Percentiles rank a stretch among this genome's conserved stretches.
Conservation (phyloP, 495 filamentous ascomycete species). For the Penicillium lagena region DNA sequence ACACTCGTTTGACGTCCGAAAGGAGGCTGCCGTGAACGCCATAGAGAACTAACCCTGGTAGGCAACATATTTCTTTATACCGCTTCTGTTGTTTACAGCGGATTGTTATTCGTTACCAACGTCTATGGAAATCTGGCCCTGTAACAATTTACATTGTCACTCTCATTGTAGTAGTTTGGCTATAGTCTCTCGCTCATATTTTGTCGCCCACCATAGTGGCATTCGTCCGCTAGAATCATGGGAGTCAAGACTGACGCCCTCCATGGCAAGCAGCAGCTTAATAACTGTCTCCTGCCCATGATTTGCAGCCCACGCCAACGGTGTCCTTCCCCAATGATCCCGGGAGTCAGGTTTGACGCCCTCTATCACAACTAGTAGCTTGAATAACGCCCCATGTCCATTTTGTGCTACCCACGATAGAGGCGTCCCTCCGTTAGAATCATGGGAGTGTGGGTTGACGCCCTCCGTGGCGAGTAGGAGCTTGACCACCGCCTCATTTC, state of each 20-base stretch:
- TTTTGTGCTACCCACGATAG: slow-evolving; percentile 6
- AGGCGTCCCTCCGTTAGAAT: slow-evolving; percentile 12
- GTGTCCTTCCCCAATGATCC: slow-evolving; percentile 7
- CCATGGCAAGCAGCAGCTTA: slow-evolving; percentile 7
- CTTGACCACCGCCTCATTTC: slow-evolving; percentile 12
- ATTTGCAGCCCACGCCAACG: too few relatives aligned
- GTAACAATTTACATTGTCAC: too few relatives aligned
- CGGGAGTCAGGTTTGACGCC: background rate
- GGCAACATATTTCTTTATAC: too few relatives aligned
- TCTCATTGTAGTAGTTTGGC: too few relatives aligned
- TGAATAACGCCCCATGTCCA: background rate
- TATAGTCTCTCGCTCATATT: too few relatives aligned
- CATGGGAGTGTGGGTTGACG: slow-evolving; percentile 6
- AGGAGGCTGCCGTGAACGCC: too few relatives aligned
- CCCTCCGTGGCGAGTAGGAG: slow-evolving; percentile 8
- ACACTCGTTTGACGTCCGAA: too few relatives aligned
- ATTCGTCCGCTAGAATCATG: background rate
- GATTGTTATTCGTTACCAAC: too few relatives aligned
- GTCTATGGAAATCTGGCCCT: too few relatives aligned
- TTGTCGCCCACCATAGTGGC: background rate
- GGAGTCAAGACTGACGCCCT: slow-evolving; percentile 4
- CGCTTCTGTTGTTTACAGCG: too few relatives aligned
- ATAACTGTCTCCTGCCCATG: slow-evolving; percentile 17
- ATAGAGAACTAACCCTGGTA: too few relatives aligned
- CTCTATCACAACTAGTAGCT: background rate